Evolutionary conservation across 2,329 filamentous ascomycete genomes (phyloP).

Genomic region (Alternaria gansuensis): DNA sequence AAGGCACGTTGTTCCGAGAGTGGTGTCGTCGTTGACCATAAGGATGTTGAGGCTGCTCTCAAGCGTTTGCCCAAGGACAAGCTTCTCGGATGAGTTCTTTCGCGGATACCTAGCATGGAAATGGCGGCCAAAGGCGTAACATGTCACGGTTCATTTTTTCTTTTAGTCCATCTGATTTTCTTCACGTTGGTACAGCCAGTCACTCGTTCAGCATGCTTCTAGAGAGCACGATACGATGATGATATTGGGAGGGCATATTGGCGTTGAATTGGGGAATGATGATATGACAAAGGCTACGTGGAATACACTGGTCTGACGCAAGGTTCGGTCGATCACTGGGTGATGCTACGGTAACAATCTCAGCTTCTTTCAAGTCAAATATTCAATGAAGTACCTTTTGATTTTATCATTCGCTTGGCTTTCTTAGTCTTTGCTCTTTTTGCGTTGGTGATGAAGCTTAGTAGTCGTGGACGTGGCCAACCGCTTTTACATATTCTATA

Average conservation of each 20-base stretch:
- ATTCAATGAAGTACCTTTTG: background rate
- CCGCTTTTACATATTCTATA: too few species aligned
- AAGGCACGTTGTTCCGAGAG: conserved; percentile 95
- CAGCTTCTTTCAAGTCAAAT: background rate
- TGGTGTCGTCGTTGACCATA: conserved; percentile 87
- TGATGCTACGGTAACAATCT: background rate
- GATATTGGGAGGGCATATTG: background rate
- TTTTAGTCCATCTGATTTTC: background rate
- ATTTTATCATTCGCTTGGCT: too few species aligned
- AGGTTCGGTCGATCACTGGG: background rate
- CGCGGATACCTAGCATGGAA: conserved; percentile 11
- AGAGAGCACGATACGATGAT: conserved; percentile 1
- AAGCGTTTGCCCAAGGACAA: conserved; percentile 55
- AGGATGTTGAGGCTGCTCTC: conserved; percentile 77
- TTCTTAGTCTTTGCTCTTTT: too few species aligned
- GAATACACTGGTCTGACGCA: conserved; percentile 2
- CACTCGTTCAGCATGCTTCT: conserved; percentile 14
- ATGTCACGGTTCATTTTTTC: background rate
- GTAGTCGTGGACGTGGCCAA: too few species aligned
- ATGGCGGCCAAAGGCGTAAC: conserved; percentile 2
- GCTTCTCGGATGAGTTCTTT: conserved; percentile 7
- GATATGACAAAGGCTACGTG: background rate
- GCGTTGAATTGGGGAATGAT: conserved; percentile 8
- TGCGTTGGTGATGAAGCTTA: too few species aligned
- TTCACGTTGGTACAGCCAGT: conserved; percentile 7